phyloP scores from a whole-genome alignment of 306 rosid genomes.

The Cucurbita maxima region DNA sequence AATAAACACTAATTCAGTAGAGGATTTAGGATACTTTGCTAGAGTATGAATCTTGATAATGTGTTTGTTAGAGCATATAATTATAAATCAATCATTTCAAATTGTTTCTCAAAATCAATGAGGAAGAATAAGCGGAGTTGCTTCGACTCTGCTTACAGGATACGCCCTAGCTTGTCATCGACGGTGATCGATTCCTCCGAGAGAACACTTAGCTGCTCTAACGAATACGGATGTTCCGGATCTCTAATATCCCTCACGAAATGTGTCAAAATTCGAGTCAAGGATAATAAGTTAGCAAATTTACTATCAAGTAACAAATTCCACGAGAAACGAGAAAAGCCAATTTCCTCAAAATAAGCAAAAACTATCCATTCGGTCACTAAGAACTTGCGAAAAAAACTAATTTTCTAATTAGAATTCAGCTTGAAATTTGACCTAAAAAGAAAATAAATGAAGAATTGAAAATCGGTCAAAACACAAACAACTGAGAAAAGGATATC shows the following conservation, averaged over 20 bases:
- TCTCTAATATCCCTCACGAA: conserved; percentile 97
- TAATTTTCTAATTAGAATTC: neutral
- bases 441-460: neutral
- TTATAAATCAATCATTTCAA: neutral
- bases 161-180: conserved; percentile 71
- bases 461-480: neutral
- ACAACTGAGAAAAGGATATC: conserved; percentile 48
- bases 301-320: neutral
- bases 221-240: conserved; percentile 98
- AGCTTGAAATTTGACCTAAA: neutral
- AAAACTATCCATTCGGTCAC: neutral
- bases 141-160: conserved; percentile 33
- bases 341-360: neutral
- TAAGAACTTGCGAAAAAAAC: neutral
- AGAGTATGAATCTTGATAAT: neutral
- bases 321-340: neutral
- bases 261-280: conserved; percentile 50
- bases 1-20: neutral
- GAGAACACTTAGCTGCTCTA: conserved; percentile 90
- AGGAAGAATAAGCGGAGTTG: neutral
- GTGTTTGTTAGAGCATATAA: neutral
- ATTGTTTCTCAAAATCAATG: neutral
- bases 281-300: conserved; percentile 21
- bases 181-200: conserved; percentile 92
- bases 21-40: neutral